Evolutionary conservation across 2,329 filamentous ascomycete genomes (phyloP).

Genomic region (Fusarium miscanthi): DNA sequence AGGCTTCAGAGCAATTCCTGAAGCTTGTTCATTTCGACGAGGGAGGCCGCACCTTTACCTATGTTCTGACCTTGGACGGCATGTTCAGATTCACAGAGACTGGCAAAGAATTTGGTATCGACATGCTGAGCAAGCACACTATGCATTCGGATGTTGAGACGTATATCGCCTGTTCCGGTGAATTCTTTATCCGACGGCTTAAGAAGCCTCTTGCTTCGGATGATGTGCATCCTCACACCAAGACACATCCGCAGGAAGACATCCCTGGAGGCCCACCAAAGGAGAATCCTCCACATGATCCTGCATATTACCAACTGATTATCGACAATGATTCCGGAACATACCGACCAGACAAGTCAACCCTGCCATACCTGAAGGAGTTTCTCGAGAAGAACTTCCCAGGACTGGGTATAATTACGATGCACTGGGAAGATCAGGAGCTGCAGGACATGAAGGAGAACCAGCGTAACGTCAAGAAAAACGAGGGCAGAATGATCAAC

Average conservation of each 20-base stretch:
- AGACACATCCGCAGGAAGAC: constrained; percentile 64
- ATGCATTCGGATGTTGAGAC: constrained; percentile 95
- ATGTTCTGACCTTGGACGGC: constrained; percentile 88
- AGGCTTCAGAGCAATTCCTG: constrained; percentile 83
- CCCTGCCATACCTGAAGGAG: constrained; percentile 75
- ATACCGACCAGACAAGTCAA: constrained; percentile 84
- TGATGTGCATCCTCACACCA: constrained; percentile 56
- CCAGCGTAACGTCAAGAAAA: constrained; percentile 80
- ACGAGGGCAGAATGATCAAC: constrained; percentile 61
- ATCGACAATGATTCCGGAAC: constrained; percentile 98
- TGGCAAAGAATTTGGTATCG: constrained; percentile 93
- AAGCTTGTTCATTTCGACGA: constrained; percentile 88
- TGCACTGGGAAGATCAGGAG: constrained; percentile 82
- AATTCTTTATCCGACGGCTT: constrained; percentile 87
- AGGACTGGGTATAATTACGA: constrained; percentile 76
- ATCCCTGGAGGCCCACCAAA: constrained; percentile 60
- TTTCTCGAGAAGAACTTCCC: constrained; percentile 81
- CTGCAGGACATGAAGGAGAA: constrained; percentile 80
- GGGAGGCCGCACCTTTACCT: constrained; percentile 89
- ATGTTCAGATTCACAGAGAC: constrained; percentile 94
- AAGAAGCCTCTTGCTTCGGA: constrained; percentile 59
- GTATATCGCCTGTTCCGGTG: constrained; percentile 91
- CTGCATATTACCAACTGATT: constrained; percentile 80
- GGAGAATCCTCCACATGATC: constrained; percentile 57
- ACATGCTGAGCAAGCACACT: constrained; percentile 92